A percentile compares a stretch with the other conserved stretches of the same genome.
phyloP scores from a whole-genome alignment of 192 early-diverging fungal genomes.

The Rhizoclosmatium globosum region DNA sequence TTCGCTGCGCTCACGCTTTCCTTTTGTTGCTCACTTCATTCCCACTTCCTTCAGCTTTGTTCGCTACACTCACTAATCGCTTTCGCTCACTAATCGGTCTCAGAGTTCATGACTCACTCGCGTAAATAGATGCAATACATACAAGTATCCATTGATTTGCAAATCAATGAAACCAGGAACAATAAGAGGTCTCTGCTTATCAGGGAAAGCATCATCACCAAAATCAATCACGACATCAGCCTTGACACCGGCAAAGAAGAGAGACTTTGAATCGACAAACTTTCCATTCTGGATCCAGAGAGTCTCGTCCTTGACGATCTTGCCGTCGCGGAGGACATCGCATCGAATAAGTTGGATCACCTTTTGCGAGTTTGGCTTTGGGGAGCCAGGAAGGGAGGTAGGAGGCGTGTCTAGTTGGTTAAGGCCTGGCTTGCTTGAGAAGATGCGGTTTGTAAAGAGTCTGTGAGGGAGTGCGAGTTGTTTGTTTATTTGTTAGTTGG shows the following conservation, averaged over 20 bases:
- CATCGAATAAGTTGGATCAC: conserved; percentile 78
- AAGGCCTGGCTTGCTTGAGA: background rate
- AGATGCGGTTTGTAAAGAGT: background rate
- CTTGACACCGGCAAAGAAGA: conserved; percentile 4
- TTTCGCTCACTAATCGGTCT: too few species aligned
- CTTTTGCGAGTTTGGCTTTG: conserved; percentile 6
- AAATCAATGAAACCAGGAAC: conserved; percentile 83
- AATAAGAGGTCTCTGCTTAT: conserved; percentile 50
- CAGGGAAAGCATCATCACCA: background rate
- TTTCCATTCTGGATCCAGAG: conserved; percentile 79
- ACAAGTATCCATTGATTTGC: conserved; percentile 81
- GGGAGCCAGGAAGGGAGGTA: background rate
- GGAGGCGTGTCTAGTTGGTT: background rate
- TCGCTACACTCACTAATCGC: too few species aligned
- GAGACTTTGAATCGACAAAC: conserved; percentile 48
- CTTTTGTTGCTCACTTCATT: too few species aligned
- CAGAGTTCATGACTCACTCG: too few species aligned
- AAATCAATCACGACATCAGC: conserved; percentile 26
- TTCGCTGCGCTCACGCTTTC: too few species aligned
- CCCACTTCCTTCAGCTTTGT: too few species aligned
- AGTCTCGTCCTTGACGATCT: conserved; percentile 72
- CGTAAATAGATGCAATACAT: conserved; percentile 16
- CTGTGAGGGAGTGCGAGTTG: background rate
- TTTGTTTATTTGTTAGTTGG: too few species aligned
- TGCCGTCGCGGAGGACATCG: conserved; percentile 74